Evolutionary conservation across 305 asterid genomes (phyloP).

Genomic region (Fraxinus velutina): DNA sequence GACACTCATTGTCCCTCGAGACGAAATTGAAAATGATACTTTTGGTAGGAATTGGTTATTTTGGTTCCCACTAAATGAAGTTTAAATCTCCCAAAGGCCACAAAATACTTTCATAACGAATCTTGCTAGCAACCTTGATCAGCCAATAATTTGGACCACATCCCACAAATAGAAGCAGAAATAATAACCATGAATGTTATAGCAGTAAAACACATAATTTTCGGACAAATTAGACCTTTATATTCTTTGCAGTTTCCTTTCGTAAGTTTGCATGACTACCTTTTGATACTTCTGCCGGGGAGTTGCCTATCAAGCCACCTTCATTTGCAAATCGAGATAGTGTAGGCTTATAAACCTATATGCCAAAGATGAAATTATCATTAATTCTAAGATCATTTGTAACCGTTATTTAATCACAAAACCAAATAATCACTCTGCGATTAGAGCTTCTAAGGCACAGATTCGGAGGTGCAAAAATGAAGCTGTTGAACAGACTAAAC

Average conservation of each 20-base stretch:
- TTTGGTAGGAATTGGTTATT: conserved; percentile 13
- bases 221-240: conserved; percentile 8
- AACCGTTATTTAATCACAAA: conserved; percentile 3
- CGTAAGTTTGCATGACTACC: conserved; percentile 42
- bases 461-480: background rate
- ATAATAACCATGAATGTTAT: conserved; percentile 18
- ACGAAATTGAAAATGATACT: background rate
- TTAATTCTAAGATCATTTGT: conserved; percentile 3
- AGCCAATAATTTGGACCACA: conserved; percentile 7
- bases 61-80: conserved; percentile 7
- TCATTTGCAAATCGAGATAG: conserved; percentile 72
- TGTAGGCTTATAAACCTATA: conserved; percentile 82
- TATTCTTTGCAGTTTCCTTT: conserved; percentile 14
- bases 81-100: background rate
- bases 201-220: conserved; percentile 10
- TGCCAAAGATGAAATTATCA: conserved; percentile 26
- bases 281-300: conserved; percentile 81
- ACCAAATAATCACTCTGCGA: background rate
- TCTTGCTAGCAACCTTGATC: conserved; percentile 12
- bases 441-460: conserved; percentile 19
- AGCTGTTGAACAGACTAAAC: conserved; percentile 1
- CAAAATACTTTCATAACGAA: background rate
- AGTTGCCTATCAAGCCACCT: conserved; percentile 78
- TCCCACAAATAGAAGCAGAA: conserved; percentile 5
- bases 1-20: conserved; percentile 14